phyloP scores from a whole-genome alignment of 805 yeast species.

The Schizosaccharomyces japonicus region DNA sequence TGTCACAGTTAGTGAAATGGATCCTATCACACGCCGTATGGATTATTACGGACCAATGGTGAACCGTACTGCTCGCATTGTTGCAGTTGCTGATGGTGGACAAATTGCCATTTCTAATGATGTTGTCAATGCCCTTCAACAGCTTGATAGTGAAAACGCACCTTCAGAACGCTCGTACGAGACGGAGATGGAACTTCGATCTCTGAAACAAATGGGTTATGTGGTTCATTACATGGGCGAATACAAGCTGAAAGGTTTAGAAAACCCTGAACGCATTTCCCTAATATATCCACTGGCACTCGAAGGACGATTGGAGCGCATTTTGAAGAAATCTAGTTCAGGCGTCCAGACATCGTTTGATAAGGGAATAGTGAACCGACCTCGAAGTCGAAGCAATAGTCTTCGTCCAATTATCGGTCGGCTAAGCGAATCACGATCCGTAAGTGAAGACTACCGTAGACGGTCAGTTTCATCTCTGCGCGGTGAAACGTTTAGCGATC shows the following conservation, averaged over 20 bases:
- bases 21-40: conserved; percentile 88
- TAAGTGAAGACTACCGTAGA: not conserved
- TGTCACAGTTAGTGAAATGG: conserved; percentile 82
- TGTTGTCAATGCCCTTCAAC: conserved; percentile 45
- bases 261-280: conserved; percentile 71
- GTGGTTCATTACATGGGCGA: conserved; percentile 52
- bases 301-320: conserved; percentile 31
- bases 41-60: conserved; percentile 98
- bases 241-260: conserved; percentile 75
- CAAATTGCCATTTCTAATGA: conserved; percentile 74
- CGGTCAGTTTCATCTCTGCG: not conserved
- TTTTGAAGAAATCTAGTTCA: not conserved
- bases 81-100: conserved; percentile 96
- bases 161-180: conserved; percentile 11
- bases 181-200: conserved; percentile 18
- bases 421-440: not conserved
- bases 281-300: conserved; percentile 48
- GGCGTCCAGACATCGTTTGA: not conserved
- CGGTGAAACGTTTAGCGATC: not conserved
- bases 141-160: conserved; percentile 21
- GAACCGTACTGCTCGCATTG: conserved; percentile 76
- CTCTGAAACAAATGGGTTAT: conserved; percentile 49
- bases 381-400: conserved; percentile 1
- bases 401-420: not conserved
- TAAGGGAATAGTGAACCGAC: not conserved